phyloP scores from a whole-genome alignment of 345 rosid genomes.

The Lepidium aucheri region DNA sequence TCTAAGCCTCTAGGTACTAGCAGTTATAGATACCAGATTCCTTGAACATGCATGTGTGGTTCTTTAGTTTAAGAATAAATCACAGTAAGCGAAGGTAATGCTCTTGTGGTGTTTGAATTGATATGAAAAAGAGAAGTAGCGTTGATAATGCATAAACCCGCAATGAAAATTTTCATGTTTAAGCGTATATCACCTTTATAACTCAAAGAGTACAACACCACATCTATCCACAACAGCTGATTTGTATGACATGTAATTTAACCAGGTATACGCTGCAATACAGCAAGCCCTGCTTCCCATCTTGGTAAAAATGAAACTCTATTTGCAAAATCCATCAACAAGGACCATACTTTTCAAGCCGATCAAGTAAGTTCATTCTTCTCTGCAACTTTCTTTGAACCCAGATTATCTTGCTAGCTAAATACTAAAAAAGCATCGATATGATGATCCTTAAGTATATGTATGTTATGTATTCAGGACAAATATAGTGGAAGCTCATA shows the following conservation, averaged over 20 bases:
- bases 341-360: constrained; percentile 88
- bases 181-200: background rate
- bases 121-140: background rate
- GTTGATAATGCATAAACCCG: background rate
- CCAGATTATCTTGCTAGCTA: constrained; percentile 4
- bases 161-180: background rate
- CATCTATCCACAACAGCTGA: background rate
- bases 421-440: background rate
- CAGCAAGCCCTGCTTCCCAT: constrained; percentile 65
- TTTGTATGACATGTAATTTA: background rate
- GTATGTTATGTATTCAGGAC: constrained; percentile 51
- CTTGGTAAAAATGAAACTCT: constrained; percentile 84
- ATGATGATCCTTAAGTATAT: background rate
- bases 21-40: background rate
- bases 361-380: constrained; percentile 55
- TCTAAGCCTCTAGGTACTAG: background rate
- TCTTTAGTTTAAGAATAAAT: background rate
- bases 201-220: background rate
- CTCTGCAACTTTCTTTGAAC: background rate
- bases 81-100: background rate
- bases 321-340: constrained; percentile 80
- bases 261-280: constrained; percentile 69
- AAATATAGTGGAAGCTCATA: constrained; percentile 89
- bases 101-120: background rate
- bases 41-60: constrained; percentile 3